Percentiles rank a stretch among this genome's conserved stretches.
Conservation (phyloP, 164 flowering plant genomes). For the Paratinospora sagittata region DNA sequence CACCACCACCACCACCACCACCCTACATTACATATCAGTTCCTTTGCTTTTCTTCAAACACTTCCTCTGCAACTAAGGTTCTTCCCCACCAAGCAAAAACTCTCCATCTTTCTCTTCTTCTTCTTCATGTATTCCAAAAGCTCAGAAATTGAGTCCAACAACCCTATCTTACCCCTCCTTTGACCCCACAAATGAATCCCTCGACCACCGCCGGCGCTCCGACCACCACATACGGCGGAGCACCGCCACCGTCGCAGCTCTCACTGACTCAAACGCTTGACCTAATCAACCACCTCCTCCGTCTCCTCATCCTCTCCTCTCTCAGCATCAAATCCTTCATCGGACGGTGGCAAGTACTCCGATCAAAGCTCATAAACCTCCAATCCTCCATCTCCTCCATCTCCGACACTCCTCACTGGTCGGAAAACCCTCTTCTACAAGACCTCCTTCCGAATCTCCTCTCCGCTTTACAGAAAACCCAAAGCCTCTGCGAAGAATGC, state of each 20-base stretch:
- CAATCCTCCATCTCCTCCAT: conserved; percentile 29
- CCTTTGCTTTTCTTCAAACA: conserved; percentile 1
- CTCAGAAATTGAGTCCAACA: background rate
- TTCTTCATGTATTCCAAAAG: conserved; percentile 3
- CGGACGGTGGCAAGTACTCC: conserved; percentile 47
- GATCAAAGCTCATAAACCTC: conserved; percentile 36
- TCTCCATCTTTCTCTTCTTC: background rate
- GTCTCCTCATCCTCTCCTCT: conserved; percentile 34
- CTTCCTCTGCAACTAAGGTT: background rate
- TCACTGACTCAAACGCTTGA: conserved; percentile 20
- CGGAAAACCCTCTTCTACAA: conserved; percentile 46
- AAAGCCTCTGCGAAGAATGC: conserved; percentile 45
- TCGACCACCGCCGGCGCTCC: conserved; percentile 14
- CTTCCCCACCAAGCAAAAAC: background rate
- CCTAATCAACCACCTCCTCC: conserved; percentile 24
- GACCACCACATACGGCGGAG: conserved; percentile 6
- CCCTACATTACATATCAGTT: background rate
- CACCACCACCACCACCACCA: background rate
- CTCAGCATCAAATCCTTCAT: conserved; percentile 40
- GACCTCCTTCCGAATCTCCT: conserved; percentile 52
- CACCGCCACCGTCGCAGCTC: conserved; percentile 13
- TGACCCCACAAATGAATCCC: background rate
- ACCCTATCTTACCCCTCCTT: background rate
- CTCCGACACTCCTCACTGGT: conserved; percentile 42
- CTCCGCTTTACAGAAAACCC: conserved; percentile 44